These are phyloP conservation scores for Nymphaea colorata DNA, from an alignment of 164 flowering plant species.

Conservation along the genomic window DNA sequence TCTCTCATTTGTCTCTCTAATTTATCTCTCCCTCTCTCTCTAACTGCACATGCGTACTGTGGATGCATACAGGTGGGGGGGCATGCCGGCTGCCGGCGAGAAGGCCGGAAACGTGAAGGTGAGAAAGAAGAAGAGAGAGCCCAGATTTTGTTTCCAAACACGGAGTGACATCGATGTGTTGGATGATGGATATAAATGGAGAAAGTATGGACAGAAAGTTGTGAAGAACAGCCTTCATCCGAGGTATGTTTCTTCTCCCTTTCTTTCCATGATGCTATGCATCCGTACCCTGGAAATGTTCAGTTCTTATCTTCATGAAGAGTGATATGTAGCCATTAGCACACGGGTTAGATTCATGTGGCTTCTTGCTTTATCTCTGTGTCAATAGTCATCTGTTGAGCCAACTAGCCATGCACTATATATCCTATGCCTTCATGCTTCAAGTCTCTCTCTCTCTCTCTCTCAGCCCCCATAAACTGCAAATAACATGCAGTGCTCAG, in stretches of 20 bases:
- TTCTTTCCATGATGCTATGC: neutral
- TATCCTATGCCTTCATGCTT: too few species aligned
- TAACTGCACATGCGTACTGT: neutral
- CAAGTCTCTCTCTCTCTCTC: too few species aligned
- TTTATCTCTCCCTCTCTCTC: too few species aligned
- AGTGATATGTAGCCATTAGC: neutral
- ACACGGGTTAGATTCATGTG: too few species aligned
- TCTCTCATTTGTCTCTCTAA: too few species aligned
- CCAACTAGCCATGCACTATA: too few species aligned
- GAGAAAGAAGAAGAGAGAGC: conserved; percentile 82
- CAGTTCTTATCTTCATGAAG: neutral
- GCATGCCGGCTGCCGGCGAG: too few species aligned
- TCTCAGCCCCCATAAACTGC: too few species aligned
- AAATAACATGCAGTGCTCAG: too few species aligned
- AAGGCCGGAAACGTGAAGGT: conserved; percentile 41
- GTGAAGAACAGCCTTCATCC: conserved; percentile 95
- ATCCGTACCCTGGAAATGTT: neutral
- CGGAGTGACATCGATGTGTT: conserved; percentile 82
- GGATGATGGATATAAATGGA: conserved; percentile 94
- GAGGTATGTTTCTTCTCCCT: conserved; percentile 28
- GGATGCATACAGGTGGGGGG: neutral
- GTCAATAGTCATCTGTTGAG: too few species aligned
- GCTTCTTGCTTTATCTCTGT: too few species aligned
- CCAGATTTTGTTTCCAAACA: conserved; percentile 87
- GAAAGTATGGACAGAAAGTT: conserved; percentile 88